Conservation (phyloP, 768 basidiomycete species). For the Lactarius hengduanensis region DNA sequence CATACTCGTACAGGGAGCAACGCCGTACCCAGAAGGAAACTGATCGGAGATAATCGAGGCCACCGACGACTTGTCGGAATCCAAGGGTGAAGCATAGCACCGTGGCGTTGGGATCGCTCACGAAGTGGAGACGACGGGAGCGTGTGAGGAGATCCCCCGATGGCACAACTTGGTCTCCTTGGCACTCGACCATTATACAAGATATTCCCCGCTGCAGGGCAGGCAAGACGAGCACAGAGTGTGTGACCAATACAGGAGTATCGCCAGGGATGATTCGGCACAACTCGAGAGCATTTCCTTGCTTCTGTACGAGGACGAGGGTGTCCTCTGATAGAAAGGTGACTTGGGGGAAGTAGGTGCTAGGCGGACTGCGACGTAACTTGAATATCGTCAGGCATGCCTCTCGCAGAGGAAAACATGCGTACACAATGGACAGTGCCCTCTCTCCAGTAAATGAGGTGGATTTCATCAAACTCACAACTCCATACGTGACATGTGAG, state of each 20-base stretch:
- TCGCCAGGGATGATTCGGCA: slow-evolving; percentile 15
- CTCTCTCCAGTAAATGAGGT: slow-evolving; percentile 24
- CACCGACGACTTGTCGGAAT: slow-evolving; percentile 18
- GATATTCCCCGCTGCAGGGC: slow-evolving; percentile 19
- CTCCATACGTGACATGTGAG: slow-evolving; percentile 24
- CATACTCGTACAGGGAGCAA: slow-evolving; percentile 11
- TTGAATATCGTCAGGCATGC: not conserved
- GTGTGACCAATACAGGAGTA: slow-evolving; percentile 15
- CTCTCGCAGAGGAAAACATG: not conserved
- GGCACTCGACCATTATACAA: slow-evolving; percentile 23
- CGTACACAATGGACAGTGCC: slow-evolving; percentile 19
- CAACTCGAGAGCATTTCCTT: slow-evolving; percentile 25
- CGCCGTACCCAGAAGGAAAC: slow-evolving; percentile 25
- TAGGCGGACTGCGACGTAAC: slow-evolving; percentile 23
- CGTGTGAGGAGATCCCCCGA: slow-evolving; percentile 5
- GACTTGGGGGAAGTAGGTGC: slow-evolving; percentile 23
- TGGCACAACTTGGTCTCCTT: slow-evolving; percentile 21
- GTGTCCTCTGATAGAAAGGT: slow-evolving; percentile 22
- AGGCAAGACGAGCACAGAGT: slow-evolving; percentile 20
- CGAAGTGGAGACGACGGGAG: slow-evolving; percentile 15
- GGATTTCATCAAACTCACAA: slow-evolving; percentile 22
- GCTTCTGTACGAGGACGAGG: slow-evolving; percentile 19
- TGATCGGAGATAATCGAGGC: slow-evolving; percentile 23
- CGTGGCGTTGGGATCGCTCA: slow-evolving; percentile 16
- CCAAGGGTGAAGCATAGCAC: slow-evolving; percentile 23